Conservation (phyloP, 2,329 filamentous ascomycete species). For the Mollisiaceae sp. region DNA sequence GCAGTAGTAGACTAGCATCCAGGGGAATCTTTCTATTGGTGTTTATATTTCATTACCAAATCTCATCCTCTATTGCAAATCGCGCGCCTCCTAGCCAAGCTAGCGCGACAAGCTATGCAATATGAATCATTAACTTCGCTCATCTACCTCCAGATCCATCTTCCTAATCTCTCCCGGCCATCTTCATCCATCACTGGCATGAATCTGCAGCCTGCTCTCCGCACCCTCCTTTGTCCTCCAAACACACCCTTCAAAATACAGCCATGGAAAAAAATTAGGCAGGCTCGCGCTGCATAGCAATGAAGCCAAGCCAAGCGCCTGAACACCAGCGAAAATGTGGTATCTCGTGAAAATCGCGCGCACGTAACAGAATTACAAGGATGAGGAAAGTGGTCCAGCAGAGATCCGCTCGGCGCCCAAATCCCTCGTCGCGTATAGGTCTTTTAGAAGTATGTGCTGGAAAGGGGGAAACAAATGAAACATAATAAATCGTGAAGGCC, state of each 20-base stretch:
- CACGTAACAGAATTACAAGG: constrained; percentile 28
- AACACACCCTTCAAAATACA: not conserved
- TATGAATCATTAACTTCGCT: constrained; percentile 12
- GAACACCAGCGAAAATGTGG: constrained; percentile 31
- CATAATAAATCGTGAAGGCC: constrained; percentile 28
- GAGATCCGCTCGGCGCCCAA: constrained; percentile 16
- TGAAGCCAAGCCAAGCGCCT: constrained; percentile 20
- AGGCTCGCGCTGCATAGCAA: constrained; percentile 18
- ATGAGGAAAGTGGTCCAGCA: constrained; percentile 19
- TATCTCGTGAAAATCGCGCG: constrained; percentile 34
- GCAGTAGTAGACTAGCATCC: not conserved
- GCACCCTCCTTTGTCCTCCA: constrained; percentile 12
- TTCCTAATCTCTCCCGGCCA: not conserved
- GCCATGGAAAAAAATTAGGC: constrained; percentile 14
- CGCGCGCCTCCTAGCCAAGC: constrained; percentile 13
- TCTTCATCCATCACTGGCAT: constrained; percentile 1
- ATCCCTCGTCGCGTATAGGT: constrained; percentile 19
- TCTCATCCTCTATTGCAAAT: not conserved
- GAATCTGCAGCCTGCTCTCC: constrained; percentile 4
- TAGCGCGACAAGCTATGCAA: constrained; percentile 13
- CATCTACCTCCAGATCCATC: not conserved
- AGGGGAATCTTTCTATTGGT: constrained; percentile 3
- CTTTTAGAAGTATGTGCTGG: constrained; percentile 22
- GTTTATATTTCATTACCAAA: not conserved
- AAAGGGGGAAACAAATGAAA: constrained; percentile 19